Evolutionary conservation across 306 rosid genomes (phyloP), one percentile per base, ranked within the genome.

Genomic region (Inga leiocalycina): DNA sequence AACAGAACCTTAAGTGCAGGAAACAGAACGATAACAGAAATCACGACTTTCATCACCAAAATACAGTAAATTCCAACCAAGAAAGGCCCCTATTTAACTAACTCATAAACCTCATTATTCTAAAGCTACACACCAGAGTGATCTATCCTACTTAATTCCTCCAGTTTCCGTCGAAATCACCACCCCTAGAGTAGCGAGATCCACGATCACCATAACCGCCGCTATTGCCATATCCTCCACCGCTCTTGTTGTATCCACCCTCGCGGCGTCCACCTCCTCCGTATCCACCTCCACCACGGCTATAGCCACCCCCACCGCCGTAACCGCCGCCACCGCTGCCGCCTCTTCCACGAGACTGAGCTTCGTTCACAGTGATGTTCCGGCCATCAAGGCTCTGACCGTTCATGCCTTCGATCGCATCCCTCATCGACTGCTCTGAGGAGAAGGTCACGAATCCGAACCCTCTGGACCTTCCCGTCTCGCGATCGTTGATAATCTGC

Each of bases 381-480:
- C 99, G 94, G 2, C 99, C 99, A 17, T 96, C 99, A 0, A 96
- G 97, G 1, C 79, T 75, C 78, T 90, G 95, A 6, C 99, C 99
- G 57, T 96, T 96, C 99, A 96, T 94, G 6, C 81, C 93, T 4
- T 96, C 98, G 8, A 96, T 96, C 0, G 99, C 99, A 0, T 89
- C 91, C 71, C 79, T 90, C 99, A 96, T 91, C 0, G 97, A 44
- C 64, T 96, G 86, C 88, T 96, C 97, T 13, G 87, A 56, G 2
- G 86, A 48, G 88, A 94, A 96, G 41, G 99, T 96, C 0, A 96
- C 99, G 71, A 96, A 96, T 83, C 98, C 98, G 22, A 96, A 96
- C 0, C 99, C 98, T 64, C 99, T 92, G 0, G 99, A 94, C 48
- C 99, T 89, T 9, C 99, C 97, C 6, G 99, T 96, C 75, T 96